phyloP scores from a whole-genome alignment of 495 filamentous ascomycete species.

The Talaromyces stipitatus region DNA sequence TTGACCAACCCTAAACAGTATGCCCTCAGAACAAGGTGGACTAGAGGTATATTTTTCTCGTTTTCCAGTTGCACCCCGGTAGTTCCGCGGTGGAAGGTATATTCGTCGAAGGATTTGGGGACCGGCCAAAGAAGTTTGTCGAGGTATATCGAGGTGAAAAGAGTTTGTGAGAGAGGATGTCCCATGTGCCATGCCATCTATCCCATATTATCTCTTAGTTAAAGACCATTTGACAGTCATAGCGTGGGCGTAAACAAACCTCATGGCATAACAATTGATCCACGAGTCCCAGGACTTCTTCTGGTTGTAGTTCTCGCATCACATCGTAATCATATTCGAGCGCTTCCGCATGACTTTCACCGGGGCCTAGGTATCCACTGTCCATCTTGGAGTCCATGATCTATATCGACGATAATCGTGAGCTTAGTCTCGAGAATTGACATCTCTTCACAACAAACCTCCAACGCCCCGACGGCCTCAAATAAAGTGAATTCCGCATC shows the following conservation, averaged over 20 bases:
- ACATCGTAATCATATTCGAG: conserved; percentile 85
- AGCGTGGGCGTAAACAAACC: conserved; percentile 35
- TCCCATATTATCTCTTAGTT: not conserved
- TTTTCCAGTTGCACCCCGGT: conserved; percentile 20
- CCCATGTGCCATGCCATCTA: conserved; percentile 97
- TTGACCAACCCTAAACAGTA: conserved; percentile 85
- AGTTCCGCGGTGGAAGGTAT: conserved; percentile 51
- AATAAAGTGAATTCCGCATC: conserved; percentile 91
- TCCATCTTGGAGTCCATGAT: conserved; percentile 99
- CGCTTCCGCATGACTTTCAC: conserved; percentile 50
- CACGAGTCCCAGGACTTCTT: conserved; percentile 86
- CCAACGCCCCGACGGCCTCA: conserved; percentile 87
- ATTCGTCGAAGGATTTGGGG: conserved; percentile 58
- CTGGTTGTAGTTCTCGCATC: conserved; percentile 55
- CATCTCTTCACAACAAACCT: conserved; percentile 49
- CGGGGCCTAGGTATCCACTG: conserved; percentile 70
- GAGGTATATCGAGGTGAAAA: conserved; percentile 92
- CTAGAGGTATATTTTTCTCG: conserved; percentile 36
- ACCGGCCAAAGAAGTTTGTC: conserved; percentile 71
- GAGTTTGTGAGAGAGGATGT: conserved; percentile 85
- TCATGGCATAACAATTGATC: conserved; percentile 88
- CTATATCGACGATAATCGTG: conserved; percentile 32
- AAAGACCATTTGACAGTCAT: not conserved
- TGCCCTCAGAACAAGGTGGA: conserved; percentile 64
- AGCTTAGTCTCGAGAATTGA: not conserved